Conservation (phyloP, 345 rosid species). For the Euphorbia peplus region DNA sequence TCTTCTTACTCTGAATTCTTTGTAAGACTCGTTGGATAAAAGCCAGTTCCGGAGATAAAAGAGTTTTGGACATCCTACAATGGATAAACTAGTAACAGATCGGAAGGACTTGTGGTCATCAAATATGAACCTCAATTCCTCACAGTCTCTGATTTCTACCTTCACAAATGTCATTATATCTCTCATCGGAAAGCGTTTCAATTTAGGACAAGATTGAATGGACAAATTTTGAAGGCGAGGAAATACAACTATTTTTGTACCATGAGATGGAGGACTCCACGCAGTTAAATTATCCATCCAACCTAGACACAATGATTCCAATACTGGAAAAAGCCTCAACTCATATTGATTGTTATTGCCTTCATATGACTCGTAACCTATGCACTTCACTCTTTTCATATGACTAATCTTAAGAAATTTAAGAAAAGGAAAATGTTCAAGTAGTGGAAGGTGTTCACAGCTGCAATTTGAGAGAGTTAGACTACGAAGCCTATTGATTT, state of each 20-base stretch:
- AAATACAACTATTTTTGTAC: not conserved
- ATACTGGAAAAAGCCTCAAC: slow-evolving; percentile 7
- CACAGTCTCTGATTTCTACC: not conserved
- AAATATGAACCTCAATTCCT: not conserved
- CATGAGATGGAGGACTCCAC: not conserved
- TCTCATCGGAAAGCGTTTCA: slow-evolving; percentile 1
- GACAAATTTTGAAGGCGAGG: no score
- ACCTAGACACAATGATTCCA: not conserved
- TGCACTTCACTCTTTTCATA: not conserved
- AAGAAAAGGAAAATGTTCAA: slow-evolving; percentile 19
- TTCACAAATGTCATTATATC: not conserved
- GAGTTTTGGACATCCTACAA: not conserved
- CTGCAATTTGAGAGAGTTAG: no score
- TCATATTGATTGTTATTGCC: not conserved
- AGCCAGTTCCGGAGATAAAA: slow-evolving; percentile 1
- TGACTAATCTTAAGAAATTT: not conserved
- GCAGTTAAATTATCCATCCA: slow-evolving; percentile 3
- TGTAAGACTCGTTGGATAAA: no score
- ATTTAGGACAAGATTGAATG: no score
- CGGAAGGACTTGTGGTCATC: not conserved
- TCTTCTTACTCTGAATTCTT: not conserved
- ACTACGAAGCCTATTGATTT: no score
- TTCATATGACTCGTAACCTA: not conserved
- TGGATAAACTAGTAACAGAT: not conserved
- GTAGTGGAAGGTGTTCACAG: slow-evolving; percentile 12